A percentile compares a stretch with the other conserved stretches of the same genome.
Evolutionary conservation across 495 filamentous ascomycete species (phyloP).

Genomic region (Cenococcum geophilum): DNA sequence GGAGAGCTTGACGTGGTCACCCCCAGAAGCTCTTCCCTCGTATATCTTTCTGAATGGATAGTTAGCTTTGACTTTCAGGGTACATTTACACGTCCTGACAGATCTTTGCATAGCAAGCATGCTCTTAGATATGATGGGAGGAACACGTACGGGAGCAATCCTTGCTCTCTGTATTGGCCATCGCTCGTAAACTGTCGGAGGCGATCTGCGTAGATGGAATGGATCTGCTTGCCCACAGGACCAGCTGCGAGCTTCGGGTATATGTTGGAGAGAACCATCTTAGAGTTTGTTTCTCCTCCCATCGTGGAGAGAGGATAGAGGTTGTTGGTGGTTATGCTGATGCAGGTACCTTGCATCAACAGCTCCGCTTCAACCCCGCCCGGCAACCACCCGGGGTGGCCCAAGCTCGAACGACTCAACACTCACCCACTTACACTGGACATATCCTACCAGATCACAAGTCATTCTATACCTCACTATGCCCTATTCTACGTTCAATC

Average conservation of each 20-base stretch:
- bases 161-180: constrained; percentile 76
- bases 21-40: constrained; percentile 64
- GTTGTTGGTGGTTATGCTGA: neutral
- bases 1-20: constrained; percentile 73
- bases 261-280: constrained; percentile 29
- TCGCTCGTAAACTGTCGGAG: constrained; percentile 69
- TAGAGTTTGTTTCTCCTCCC: constrained; percentile 41
- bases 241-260: constrained; percentile 54
- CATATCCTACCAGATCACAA: too few species aligned
- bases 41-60: constrained; percentile 56
- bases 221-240: constrained; percentile 78
- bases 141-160: constrained; percentile 56
- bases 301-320: constrained; percentile 28
- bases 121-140: neutral
- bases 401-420: too few species aligned
- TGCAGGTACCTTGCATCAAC: too few species aligned
- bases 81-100: neutral
- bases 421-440: too few species aligned
- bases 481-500: too few species aligned
- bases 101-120: neutral
- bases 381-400: too few species aligned
- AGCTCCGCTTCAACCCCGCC: too few species aligned
- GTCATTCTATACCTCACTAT: too few species aligned
- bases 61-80: constrained; percentile 1
- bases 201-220: constrained; percentile 78